These are phyloP conservation scores for Trichoderma sp. DNA, from an alignment of 2,329 filamentous ascomycete species.

Conservation along the genomic window DNA sequence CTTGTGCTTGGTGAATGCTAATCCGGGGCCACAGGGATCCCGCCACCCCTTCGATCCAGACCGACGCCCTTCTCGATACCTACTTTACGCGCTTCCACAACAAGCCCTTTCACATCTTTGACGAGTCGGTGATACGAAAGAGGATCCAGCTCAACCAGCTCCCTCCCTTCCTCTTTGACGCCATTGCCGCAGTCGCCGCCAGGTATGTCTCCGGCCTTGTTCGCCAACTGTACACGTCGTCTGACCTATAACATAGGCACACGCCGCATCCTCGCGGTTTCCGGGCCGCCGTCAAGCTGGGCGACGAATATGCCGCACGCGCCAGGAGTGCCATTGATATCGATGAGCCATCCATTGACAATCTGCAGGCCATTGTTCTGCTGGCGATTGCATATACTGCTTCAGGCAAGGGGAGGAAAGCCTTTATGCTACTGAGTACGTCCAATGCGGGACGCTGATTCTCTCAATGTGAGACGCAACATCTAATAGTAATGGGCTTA, in stretches of 20 bases:
- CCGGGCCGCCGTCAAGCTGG: conserved; percentile 66
- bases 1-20: neutral
- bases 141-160: conserved; percentile 70
- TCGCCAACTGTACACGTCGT: neutral
- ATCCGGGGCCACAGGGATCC: conserved; percentile 44
- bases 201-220: conserved; percentile 49
- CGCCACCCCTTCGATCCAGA: conserved; percentile 52
- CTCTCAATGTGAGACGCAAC: neutral
- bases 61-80: conserved; percentile 69
- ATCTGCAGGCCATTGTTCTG: conserved; percentile 73
- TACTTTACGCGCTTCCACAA: conserved; percentile 81
- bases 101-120: conserved; percentile 79
- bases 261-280: conserved; percentile 68
- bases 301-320: conserved; percentile 72
- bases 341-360: conserved; percentile 79
- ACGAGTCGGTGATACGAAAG: conserved; percentile 74
- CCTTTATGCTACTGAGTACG: conserved; percentile 82
- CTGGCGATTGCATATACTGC: conserved; percentile 77
- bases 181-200: conserved; percentile 63
- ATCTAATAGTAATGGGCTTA: neutral
- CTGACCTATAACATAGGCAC: conserved; percentile 51
- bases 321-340: conserved; percentile 72
- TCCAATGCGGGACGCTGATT: neutral
- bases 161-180: conserved; percentile 55
- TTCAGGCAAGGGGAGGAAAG: conserved; percentile 77